These are phyloP conservation scores for Mycosphaerella arachidis DNA, from an alignment of 2,329 filamentous ascomycete species.

Conservation along the genomic window DNA sequence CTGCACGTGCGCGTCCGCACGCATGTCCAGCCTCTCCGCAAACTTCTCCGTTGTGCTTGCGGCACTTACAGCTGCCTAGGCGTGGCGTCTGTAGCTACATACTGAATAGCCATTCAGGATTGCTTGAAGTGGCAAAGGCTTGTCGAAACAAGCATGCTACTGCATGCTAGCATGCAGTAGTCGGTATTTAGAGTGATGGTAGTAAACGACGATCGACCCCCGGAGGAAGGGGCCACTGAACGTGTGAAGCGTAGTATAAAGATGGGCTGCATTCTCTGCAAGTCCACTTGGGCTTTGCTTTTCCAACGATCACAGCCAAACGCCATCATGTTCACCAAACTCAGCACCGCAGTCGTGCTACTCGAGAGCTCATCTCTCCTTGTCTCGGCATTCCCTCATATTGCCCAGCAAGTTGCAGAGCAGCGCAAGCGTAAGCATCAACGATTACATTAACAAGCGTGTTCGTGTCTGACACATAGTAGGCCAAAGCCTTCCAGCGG, in stretches of 20 bases:
- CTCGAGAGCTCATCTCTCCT: background rate
- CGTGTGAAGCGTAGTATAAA: background rate
- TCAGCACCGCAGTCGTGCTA: background rate
- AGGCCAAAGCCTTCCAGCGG: constrained; percentile 10
- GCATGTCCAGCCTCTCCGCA: background rate
- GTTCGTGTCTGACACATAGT: background rate
- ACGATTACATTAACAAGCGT: background rate
- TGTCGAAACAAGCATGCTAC: background rate
- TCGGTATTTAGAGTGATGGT: background rate
- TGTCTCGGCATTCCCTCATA: constrained; percentile 20
- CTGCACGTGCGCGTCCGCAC: background rate
- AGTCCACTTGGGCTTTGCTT: background rate
- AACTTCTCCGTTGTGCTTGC: background rate
- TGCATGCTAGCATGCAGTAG: background rate
- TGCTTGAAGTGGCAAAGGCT: background rate
- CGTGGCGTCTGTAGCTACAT: background rate
- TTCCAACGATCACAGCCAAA: background rate
- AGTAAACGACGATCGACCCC: background rate
- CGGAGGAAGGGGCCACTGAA: background rate
- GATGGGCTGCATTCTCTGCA: too few species aligned
- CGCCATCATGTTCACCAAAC: constrained; percentile 1
- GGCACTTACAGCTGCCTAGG: background rate
- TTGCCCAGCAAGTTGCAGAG: constrained; percentile 22
- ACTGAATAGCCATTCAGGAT: background rate
- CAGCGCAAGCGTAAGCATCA: constrained; percentile 11